Evolutionary conservation across 179 eudicot genomes (phyloP), one percentile per base, ranked within the genome.

Genomic region (Nepenthes alata): DNA sequence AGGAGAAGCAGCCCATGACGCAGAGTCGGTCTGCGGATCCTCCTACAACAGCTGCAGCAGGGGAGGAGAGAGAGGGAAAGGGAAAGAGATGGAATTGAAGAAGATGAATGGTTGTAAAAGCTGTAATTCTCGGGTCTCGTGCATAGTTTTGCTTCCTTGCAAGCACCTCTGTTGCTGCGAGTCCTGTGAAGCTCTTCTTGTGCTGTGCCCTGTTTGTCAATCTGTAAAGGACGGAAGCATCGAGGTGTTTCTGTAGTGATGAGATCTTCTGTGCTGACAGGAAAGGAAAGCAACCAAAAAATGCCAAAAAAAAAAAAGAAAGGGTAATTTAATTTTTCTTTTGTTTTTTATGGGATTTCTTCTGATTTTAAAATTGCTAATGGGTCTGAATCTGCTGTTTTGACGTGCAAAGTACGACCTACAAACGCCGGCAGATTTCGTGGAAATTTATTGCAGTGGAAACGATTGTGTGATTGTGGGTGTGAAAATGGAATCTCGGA

Each of bases 111-210:
- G 58, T 37, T 86, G 93, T 48, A 79, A 67, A 60, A 13, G 77
- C 62, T 85, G 93, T 39, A 64, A 70, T 47, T 54, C 11, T 45
- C 62, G 67, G 53, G 61, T 65, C 6, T 58, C 72, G 44, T 65
- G 80, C 59, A 62, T 86, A 9, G 79, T 86, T 10, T 77, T 83
- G 8, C 60, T 86, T 1, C 93, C 93, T 34, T 86, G 93, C 66
- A 83, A 76, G 69, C 93, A 86, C 44, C 77, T 86, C 35, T 81
- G 93, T 53, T 76, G 74, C 45, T 86, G 88, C 69, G 74, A 62
- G 66, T 37, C 44, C 5, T 86, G 93, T 64, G 88, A 78, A 9
- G 36, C 52, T 56, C 9, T 63, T 48, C 69, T 79, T 45, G 66
- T 47, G 57, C 39, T 62, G 11, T 86, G 86, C 59, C 93, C 86